Evolutionary conservation across 768 basidiomycete species (phyloP).

Genomic region (Boletus pseudopeckii): DNA sequence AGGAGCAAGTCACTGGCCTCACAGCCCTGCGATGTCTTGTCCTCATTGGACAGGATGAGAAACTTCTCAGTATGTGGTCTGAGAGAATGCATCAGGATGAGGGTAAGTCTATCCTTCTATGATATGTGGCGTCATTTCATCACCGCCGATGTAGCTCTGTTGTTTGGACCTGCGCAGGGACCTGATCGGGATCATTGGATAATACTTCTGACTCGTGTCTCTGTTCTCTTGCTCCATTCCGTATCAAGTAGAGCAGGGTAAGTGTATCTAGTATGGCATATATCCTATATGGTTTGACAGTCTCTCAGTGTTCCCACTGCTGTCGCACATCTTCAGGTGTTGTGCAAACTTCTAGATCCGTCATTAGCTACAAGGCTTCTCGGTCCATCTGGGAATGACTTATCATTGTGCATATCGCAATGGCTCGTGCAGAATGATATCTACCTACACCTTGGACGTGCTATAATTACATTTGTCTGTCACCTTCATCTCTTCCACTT

Average conservation of each 20-base stretch:
- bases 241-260: conserved; percentile 50
- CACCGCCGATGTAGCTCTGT: conserved; percentile 29
- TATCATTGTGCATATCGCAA: conserved; percentile 35
- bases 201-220: conserved; percentile 51
- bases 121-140: background rate
- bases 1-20: conserved; percentile 49
- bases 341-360: conserved; percentile 45
- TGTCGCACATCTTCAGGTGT: conserved; percentile 42
- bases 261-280: conserved; percentile 21
- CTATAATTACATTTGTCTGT: conserved; percentile 45
- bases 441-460: conserved; percentile 32
- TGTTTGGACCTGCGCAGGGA: conserved; percentile 40
- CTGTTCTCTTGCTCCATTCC: conserved; percentile 50
- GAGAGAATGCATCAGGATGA: conserved; percentile 18
- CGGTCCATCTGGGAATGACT: conserved; percentile 31
- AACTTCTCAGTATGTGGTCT: conserved; percentile 35
- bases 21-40: conserved; percentile 63
- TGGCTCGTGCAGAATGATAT: conserved; percentile 49
- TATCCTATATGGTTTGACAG: background rate
- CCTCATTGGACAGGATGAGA: conserved; percentile 46
- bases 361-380: conserved; percentile 4
- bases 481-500: background rate
- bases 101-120: conserved; percentile 9
- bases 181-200: conserved; percentile 51
- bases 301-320: conserved; percentile 46